phyloP scores from a whole-genome alignment of 192 early-diverging fungal genomes.

The Podochytrium sp. region DNA sequence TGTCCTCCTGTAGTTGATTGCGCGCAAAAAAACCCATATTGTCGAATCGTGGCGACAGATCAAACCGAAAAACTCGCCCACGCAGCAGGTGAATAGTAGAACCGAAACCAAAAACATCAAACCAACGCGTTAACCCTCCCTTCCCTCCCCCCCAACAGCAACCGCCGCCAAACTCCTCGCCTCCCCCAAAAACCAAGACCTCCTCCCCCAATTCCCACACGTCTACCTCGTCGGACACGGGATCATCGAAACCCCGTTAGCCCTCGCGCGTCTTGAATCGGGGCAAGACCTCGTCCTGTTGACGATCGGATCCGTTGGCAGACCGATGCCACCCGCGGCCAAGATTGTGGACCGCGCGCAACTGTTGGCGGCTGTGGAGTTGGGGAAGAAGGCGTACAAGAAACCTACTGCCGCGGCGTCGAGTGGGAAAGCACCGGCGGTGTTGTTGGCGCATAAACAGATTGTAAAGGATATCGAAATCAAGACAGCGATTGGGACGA shows the following conservation, averaged over 20 bases:
- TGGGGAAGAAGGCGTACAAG: background rate
- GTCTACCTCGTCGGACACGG: background rate
- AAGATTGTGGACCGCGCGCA: constrained; percentile 7
- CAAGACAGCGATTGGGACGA: background rate
- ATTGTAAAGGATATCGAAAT: constrained; percentile 20
- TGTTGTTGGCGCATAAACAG: background rate
- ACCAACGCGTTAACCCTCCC: background rate
- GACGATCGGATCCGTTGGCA: background rate
- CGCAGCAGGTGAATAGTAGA: background rate
- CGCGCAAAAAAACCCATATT: background rate
- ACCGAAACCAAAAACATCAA: background rate
- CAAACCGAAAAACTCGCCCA: background rate
- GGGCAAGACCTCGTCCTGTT: constrained; percentile 4
- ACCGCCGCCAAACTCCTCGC: constrained; percentile 1
- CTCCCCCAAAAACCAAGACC: background rate
- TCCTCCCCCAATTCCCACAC: background rate
- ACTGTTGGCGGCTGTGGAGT: constrained; percentile 4
- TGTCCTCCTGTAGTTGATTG: background rate
- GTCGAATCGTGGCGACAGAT: background rate
- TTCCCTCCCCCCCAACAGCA: too few species aligned
- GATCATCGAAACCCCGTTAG: background rate
- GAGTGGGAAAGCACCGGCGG: background rate
- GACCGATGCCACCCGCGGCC: constrained; percentile 4
- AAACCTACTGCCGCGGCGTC: background rate
- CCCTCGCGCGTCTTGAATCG: background rate